Percentiles rank a stretch among this genome's conserved stretches.
Conservation (phyloP, 495 filamentous ascomycete genomes). For the Aspergillus avenaceus region DNA sequence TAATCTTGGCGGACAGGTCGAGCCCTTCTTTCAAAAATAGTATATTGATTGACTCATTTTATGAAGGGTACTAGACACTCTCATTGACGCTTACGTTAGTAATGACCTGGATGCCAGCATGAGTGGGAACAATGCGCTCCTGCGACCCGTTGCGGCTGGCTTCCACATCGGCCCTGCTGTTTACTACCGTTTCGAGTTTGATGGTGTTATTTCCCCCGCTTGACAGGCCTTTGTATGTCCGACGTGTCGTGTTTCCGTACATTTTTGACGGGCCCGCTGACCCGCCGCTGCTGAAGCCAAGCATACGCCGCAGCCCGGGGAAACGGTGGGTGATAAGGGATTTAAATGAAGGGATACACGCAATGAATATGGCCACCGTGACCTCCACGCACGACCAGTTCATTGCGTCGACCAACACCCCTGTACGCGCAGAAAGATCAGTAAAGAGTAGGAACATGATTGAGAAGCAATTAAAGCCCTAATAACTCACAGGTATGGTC, state of each 20-base stretch:
- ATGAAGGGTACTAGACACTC: not conserved
- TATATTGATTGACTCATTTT: not conserved
- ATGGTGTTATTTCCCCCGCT: constrained; percentile 4
- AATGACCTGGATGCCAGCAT: constrained; percentile 11
- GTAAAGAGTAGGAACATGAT: not conserved
- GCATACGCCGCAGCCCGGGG: constrained; percentile 11
- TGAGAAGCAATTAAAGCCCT: not conserved
- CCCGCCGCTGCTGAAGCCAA: constrained; percentile 10
- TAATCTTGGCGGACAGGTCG: not conserved
- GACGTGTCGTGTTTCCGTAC: constrained; percentile 11
- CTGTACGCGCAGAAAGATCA: not conserved
- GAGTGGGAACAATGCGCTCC: constrained; percentile 13
- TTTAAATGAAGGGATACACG: constrained; percentile 18
- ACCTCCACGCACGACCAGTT: constrained; percentile 23
- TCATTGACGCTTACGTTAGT: constrained; percentile 11
- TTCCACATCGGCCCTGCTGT: constrained; percentile 6
- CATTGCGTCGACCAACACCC: constrained; percentile 15
- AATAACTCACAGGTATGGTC: constrained; percentile 18
- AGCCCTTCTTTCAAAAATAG: not conserved
- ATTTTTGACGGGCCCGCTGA: constrained; percentile 7
- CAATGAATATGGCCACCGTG: constrained; percentile 18
- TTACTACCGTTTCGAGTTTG: constrained; percentile 6
- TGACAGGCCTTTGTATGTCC: constrained; percentile 6
- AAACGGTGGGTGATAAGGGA: constrained; percentile 16
- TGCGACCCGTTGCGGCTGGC: constrained; percentile 5